Conservation (phyloP, 768 basidiomycete species). For the Hypsizygus marmoreus region DNA sequence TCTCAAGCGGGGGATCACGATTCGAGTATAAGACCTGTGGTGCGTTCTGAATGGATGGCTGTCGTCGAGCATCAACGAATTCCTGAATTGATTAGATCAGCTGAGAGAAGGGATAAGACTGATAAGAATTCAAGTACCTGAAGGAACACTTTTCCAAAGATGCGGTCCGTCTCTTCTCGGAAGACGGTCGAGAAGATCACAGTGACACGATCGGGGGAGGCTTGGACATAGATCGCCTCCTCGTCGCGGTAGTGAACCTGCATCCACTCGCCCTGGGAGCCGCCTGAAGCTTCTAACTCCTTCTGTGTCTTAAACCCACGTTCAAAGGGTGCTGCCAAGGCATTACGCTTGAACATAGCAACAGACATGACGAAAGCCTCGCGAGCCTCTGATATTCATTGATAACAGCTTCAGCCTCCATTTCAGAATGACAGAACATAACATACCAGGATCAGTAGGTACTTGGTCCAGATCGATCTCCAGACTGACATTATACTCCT, state of each 20-base stretch:
- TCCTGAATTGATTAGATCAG: constrained; percentile 53
- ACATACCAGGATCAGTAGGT: constrained; percentile 77
- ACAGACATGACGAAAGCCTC: constrained; percentile 79
- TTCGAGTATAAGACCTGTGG: constrained; percentile 96
- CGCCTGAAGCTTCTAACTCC: constrained; percentile 72
- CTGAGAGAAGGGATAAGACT: constrained; percentile 1
- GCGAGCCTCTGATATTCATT: constrained; percentile 61
- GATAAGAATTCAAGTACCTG: constrained; percentile 58
- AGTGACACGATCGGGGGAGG: constrained; percentile 92
- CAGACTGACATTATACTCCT: constrained; percentile 88
- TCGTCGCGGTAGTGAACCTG: constrained; percentile 93
- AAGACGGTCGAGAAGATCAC: constrained; percentile 98
- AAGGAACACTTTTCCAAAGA: constrained; percentile 97
- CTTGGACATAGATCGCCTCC: constrained; percentile 95
- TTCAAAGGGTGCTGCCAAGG: constrained; percentile 94
- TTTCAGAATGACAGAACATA: background rate
- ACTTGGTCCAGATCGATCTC: constrained; percentile 85
- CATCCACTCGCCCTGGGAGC: constrained; percentile 82
- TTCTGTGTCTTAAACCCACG: constrained; percentile 83
- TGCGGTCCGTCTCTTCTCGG: constrained; percentile 94
- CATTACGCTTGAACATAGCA: constrained; percentile 88
- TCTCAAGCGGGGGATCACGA: constrained; percentile 95
- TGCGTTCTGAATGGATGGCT: constrained; percentile 92
- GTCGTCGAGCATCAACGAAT: constrained; percentile 97
- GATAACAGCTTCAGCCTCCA: constrained; percentile 11